phyloP scores from a whole-genome alignment of 2,329 filamentous ascomycete species.

The Talaromyces marneffei region DNA sequence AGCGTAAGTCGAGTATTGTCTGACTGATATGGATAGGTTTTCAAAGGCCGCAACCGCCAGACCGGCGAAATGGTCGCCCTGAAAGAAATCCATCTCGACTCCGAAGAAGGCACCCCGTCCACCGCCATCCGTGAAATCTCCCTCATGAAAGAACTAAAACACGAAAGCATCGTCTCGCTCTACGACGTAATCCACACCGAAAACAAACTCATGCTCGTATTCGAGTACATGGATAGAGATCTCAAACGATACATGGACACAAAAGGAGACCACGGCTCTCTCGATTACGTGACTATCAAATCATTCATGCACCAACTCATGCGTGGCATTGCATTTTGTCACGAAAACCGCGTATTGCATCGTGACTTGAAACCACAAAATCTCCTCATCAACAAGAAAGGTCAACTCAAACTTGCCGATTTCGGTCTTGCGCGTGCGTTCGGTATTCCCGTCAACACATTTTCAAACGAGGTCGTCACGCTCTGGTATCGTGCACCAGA shows the following conservation, averaged over 20 bases:
- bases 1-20: too few species aligned
- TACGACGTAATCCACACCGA: slow-evolving; percentile 99
- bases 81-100: slow-evolving; percentile 98
- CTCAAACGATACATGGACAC: slow-evolving; percentile 99
- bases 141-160: slow-evolving; percentile 98
- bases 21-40: slow-evolving; percentile 57
- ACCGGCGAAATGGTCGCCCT: slow-evolving; percentile 94
- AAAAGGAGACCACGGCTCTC: slow-evolving; percentile 77
- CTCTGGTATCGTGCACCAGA: slow-evolving; percentile 97
- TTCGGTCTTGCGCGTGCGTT: slow-evolving; percentile 93
- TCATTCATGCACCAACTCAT: slow-evolving; percentile 99
- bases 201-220: slow-evolving; percentile 99
- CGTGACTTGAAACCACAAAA: slow-evolving; percentile 96
- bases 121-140: slow-evolving; percentile 98
- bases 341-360: slow-evolving; percentile 93
- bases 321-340: slow-evolving; percentile 93
- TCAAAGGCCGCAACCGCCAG: slow-evolving; percentile 95
- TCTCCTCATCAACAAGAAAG: slow-evolving; percentile 87
- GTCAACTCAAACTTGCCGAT: slow-evolving; percentile 85
- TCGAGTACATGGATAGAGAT: slow-evolving; percentile 98
- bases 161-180: slow-evolving; percentile 94
- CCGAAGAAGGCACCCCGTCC: slow-evolving; percentile 93
- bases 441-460: slow-evolving; percentile 95
- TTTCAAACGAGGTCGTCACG: slow-evolving; percentile 96
- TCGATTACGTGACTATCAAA: slow-evolving; percentile 89